Evolutionary conservation across 306 rosid genomes (phyloP), one percentile per base, ranked within the genome.

Genomic region (Comarum palustre): DNA sequence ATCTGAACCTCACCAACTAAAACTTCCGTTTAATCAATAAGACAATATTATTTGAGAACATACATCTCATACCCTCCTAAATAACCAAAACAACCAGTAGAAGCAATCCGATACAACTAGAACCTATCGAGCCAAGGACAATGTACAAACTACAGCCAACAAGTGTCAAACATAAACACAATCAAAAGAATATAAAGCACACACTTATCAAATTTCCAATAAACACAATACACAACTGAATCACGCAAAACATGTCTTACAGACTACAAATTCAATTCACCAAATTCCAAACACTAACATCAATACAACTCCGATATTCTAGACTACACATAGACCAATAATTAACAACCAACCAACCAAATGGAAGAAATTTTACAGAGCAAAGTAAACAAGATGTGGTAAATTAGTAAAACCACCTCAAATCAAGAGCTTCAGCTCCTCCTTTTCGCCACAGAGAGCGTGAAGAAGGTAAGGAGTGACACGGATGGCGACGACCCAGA

Each of bases 401-500:
- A 13, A 13, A 27, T 34, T 48, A 34, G 25, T 77, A 88, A 34
- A 34, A 34, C 5, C 5, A 41, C 93, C 87, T 45, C n/a, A 95
- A 70, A 91, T 78, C 7, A 87, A 90, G 63, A 95, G 97, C 71
- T 74, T 82, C 76, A 95, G 99, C 71, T 94, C 93, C 4, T 91
- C 96, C 15, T 85, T 88, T 76, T 91, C 97, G 15, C 81, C 86
- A 34, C 27, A 62, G 73, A 95, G 82, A 47, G 81, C 85, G 81
- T 94, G 96, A 66, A 94, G 90, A 74, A 94, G 42, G 72, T 84
- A 91, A 36, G 99, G 99, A 63, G 96, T 71, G 77, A 87, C 78
- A 41, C 99, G 93, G 85, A 94, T 80, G 41, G 84, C 89, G 48
- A 80, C 87, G 36, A 94, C 97, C 99, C 96, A 91, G 1, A 89